These are phyloP conservation scores for Yamadazyma sp. DNA, from an alignment of 1,139 yeast genomes.

Conservation along the genomic window DNA sequence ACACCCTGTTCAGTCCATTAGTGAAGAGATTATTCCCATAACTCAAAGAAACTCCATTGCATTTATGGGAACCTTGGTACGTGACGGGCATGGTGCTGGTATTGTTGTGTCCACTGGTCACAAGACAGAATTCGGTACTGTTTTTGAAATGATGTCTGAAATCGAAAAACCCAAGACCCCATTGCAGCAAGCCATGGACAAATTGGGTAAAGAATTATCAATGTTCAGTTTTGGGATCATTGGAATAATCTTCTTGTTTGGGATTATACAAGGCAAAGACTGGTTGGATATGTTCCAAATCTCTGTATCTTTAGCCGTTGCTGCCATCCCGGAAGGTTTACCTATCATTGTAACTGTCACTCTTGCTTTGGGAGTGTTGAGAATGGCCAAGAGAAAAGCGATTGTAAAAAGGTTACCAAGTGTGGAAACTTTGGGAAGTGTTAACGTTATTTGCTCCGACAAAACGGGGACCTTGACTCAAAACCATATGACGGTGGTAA, in stretches of 20 bases:
- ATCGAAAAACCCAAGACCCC: constrained; percentile 97
- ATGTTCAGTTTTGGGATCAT: constrained; percentile 79
- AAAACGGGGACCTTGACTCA: constrained; percentile 94
- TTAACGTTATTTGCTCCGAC: constrained; percentile 91
- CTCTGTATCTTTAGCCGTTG: constrained; percentile 93
- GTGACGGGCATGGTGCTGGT: constrained; percentile 92
- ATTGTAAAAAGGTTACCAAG: constrained; percentile 91
- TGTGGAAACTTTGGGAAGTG: constrained; percentile 94
- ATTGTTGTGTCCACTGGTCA: constrained; percentile 88
- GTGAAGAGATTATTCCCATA: constrained; percentile 40
- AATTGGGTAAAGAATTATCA: constrained; percentile 85
- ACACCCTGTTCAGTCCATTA: constrained; percentile 27
- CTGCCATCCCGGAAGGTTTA: constrained; percentile 97
- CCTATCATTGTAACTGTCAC: constrained; percentile 97
- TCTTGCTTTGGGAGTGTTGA: constrained; percentile 86
- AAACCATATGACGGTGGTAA: constrained; percentile 90
- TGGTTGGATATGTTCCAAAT: constrained; percentile 98
- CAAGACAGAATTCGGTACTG: constrained; percentile 86
- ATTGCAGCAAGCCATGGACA: constrained; percentile 90
- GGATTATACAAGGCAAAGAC: constrained; percentile 83
- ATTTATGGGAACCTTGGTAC: constrained; percentile 92
- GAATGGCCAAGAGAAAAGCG: constrained; percentile 93
- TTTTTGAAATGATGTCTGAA: constrained; percentile 88
- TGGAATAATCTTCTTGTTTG: constrained; percentile 83
- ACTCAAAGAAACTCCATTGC: constrained; percentile 76